phyloP scores from a whole-genome alignment of 148 eudicot genomes.

The Polygonum maritimum region DNA sequence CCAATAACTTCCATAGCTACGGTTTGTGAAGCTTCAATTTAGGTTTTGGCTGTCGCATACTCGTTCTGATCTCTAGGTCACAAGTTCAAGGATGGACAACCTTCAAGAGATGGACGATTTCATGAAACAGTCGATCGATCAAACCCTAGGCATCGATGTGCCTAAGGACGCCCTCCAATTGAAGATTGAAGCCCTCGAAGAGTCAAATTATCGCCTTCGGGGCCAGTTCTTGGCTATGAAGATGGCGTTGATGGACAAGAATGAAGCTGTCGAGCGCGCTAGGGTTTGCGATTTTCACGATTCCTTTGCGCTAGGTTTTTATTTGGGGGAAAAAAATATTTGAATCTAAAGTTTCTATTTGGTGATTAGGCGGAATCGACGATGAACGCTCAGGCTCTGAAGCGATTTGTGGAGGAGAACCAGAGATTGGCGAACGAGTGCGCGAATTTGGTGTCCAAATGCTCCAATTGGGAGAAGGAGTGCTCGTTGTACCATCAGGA shows the following conservation, averaged over 20 bases:
- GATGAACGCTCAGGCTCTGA: constrained; percentile 81
- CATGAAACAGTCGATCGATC: constrained; percentile 58
- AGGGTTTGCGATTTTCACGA: constrained; percentile 43
- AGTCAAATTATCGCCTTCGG: constrained; percentile 31
- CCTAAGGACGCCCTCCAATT: constrained; percentile 44
- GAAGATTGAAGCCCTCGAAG: constrained; percentile 52
- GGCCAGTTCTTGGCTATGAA: constrained; percentile 44
- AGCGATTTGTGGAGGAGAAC: constrained; percentile 84
- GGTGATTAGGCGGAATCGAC: constrained; percentile 60
- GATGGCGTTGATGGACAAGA: constrained; percentile 44
- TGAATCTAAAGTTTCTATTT: neutral
- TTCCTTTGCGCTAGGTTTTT: neutral
- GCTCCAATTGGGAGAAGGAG: constrained; percentile 69
- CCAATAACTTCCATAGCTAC: neutral
- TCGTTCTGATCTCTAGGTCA: neutral
- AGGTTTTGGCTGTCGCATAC: neutral
- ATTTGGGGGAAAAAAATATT: neutral
- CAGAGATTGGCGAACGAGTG: constrained; percentile 75
- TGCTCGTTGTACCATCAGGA: constrained; percentile 73
- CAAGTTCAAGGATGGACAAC: constrained; percentile 37
- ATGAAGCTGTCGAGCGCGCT: constrained; percentile 46
- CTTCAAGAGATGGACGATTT: constrained; percentile 55
- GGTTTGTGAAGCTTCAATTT: neutral
- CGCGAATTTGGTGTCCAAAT: constrained; percentile 42
- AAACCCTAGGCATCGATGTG: constrained; percentile 47